Percentiles rank a stretch among this genome's conserved stretches.
Evolutionary conservation across 202 grass and related monocot species (phyloP).

Genomic region (Eragrostis tef): DNA sequence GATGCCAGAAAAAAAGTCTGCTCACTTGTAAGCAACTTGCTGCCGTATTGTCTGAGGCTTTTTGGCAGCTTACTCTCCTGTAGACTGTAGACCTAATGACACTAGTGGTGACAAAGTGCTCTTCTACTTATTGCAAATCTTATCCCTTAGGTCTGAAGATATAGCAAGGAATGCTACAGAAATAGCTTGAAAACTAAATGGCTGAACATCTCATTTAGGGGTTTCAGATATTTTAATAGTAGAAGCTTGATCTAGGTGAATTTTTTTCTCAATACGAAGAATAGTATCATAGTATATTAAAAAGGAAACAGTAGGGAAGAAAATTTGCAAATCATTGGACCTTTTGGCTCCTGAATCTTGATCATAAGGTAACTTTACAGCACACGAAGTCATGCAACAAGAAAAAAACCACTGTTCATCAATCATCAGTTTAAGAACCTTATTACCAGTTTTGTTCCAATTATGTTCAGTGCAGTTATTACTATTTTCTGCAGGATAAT

Average conservation of each 20-base stretch:
- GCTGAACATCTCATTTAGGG: slow-evolving; percentile 1
- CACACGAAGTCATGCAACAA: slow-evolving; percentile 9
- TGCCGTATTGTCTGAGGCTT: neutral
- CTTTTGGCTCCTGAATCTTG: slow-evolving; percentile 30
- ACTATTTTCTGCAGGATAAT: slow-evolving; percentile 50
- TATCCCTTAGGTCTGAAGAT: too few relatives aligned
- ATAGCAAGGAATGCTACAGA: neutral
- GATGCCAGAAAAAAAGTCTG: neutral
- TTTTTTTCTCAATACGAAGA: neutral
- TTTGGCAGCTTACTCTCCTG: neutral
- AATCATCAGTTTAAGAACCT: neutral
- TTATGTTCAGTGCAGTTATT: neutral
- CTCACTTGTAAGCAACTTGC: neutral
- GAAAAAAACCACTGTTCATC: slow-evolving; percentile 28
- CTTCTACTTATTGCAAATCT: neutral
- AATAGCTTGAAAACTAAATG: neutral
- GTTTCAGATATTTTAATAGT: slow-evolving; percentile 6
- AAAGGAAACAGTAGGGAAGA: neutral
- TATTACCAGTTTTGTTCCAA: slow-evolving; percentile 1
- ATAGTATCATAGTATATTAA: neutral
- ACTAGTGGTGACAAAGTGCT: neutral
- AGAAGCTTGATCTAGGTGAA: neutral
- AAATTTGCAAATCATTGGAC: neutral
- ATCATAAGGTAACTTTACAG: slow-evolving; percentile 15
- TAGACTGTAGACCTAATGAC: neutral